phyloP scores from a whole-genome alignment of 257 asterid species.

The Penstemon newberryi region DNA sequence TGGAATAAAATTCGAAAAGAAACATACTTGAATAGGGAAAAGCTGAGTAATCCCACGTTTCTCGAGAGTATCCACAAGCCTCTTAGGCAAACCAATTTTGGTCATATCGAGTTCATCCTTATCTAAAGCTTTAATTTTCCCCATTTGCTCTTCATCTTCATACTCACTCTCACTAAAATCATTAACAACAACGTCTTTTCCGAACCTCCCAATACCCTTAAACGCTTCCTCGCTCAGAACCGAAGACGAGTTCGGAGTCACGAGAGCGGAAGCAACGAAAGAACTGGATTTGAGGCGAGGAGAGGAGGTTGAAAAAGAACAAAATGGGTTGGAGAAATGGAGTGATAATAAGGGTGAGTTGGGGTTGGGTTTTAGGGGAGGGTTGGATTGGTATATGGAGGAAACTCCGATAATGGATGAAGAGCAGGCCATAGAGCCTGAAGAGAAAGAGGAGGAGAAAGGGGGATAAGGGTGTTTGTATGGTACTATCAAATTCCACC shows the following conservation, averaged over 20 bases:
- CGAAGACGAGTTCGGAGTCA: conserved; percentile 43
- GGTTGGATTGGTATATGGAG: conserved; percentile 59
- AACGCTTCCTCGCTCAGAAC: conserved; percentile 55
- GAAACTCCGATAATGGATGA: conserved; percentile 59
- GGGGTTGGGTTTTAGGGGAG: conserved; percentile 40
- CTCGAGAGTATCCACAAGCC: conserved; percentile 70
- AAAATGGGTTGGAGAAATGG: conserved; percentile 47
- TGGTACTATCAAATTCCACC: conserved; percentile 57
- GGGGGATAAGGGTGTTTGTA: conserved; percentile 34
- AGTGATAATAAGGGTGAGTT: conserved; percentile 39
- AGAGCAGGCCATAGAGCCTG: conserved; percentile 50
- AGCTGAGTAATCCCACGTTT: conserved; percentile 78
- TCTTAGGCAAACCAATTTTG: conserved; percentile 72
- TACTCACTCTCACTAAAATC: conserved; percentile 34
- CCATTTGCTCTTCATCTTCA: conserved; percentile 39
- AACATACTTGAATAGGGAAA: conserved; percentile 77
- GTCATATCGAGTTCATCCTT: conserved; percentile 59
- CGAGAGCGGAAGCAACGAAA: conserved; percentile 39
- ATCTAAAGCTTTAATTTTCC: conserved; percentile 29
- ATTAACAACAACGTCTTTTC: conserved; percentile 39
- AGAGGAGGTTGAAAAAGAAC: conserved; percentile 27
- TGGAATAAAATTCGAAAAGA: background rate
- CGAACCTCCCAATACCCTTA: conserved; percentile 47
- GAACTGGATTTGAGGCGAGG: conserved; percentile 31
- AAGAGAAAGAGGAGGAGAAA: conserved; percentile 2